Conservation (phyloP, 768 basidiomycete genomes). For the Kwoniella heveanensis region DNA sequence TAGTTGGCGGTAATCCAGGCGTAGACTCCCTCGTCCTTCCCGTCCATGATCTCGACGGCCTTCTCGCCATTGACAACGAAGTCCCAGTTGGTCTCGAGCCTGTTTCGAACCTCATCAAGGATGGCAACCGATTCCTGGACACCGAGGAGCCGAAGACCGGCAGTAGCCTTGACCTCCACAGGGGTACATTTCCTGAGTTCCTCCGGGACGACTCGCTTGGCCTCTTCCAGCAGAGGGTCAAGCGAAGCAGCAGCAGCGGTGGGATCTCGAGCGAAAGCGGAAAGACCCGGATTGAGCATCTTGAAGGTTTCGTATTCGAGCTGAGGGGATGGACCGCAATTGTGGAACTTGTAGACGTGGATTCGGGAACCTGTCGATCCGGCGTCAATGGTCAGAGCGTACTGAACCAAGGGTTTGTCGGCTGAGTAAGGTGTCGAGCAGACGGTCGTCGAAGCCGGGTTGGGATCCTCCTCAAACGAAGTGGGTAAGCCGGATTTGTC, state of each 20-base stretch:
- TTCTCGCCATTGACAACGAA: conserved; percentile 65
- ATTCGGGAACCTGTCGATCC: conserved; percentile 96
- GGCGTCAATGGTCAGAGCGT: conserved; percentile 96
- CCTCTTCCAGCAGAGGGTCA: conserved; percentile 77
- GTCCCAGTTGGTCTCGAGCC: conserved; percentile 66
- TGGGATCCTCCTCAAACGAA: conserved; percentile 72
- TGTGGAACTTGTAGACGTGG: conserved; percentile 98
- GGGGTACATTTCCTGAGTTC: conserved; percentile 72
- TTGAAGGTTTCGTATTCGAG: conserved; percentile 95
- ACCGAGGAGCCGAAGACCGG: conserved; percentile 77
- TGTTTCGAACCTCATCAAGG: conserved; percentile 68
- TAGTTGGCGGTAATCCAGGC: conserved; percentile 99
- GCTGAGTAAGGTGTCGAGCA: conserved; percentile 66
- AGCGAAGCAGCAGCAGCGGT: conserved; percentile 74
- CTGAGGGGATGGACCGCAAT: conserved; percentile 71
- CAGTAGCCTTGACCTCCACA: conserved; percentile 88
- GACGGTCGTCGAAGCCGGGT: conserved; percentile 71
- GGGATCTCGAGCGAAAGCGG: conserved; percentile 64
- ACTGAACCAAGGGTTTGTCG: conserved; percentile 71
- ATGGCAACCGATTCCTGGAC: conserved; percentile 68
- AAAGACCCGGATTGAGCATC: conserved; percentile 77
- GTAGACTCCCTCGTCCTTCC: conserved; percentile 84
- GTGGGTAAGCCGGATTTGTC: conserved; percentile 34
- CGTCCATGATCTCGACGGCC: conserved; percentile 88
- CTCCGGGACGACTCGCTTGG: conserved; percentile 73